Evolutionary conservation across 75 land plant species (phyloP).

Genomic region (Adiantum capillusveneris): DNA sequence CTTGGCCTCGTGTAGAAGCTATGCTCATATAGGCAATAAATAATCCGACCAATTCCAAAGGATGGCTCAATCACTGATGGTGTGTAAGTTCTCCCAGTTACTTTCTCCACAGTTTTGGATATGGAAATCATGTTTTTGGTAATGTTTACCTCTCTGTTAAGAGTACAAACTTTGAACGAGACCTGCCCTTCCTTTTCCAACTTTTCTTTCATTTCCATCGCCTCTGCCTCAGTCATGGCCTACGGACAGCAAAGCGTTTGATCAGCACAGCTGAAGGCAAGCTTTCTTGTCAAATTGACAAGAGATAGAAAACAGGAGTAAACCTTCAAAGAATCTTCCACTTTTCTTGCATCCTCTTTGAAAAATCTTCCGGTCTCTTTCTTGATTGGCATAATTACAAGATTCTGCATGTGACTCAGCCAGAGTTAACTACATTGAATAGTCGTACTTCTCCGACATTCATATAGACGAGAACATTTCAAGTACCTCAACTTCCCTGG

Average conservation of each 20-base stretch:
- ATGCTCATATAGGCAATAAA: conserved; percentile 92
- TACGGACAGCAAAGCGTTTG: conserved; percentile 6
- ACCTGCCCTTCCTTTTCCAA: conserved; percentile 69
- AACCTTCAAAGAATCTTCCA: conserved; percentile 88
- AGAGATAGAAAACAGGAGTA: conserved; percentile 4
- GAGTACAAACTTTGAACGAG: conserved; percentile 71
- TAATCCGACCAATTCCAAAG: conserved; percentile 96
- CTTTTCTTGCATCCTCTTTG: conserved; percentile 62
- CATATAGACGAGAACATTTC: too few relatives aligned
- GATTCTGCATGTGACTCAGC: conserved; percentile 48
- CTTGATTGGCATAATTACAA: conserved; percentile 64
- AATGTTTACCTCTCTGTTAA: conserved; percentile 57
- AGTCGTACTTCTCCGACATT: too few relatives aligned
- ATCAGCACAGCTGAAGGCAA: conserved; percentile 1
- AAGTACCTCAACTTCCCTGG: conserved; percentile 81
- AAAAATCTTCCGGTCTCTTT: conserved; percentile 80
- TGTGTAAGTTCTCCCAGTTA: conserved; percentile 69
- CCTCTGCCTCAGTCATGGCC: conserved; percentile 86
- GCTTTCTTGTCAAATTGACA: too few relatives aligned
- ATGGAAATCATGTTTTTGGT: conserved; percentile 85
- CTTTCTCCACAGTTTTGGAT: conserved; percentile 57
- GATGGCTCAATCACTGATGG: conserved; percentile 99
- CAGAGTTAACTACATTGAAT: not conserved
- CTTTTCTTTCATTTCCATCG: conserved; percentile 67
- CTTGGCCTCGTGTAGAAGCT: conserved; percentile 72